Evolutionary conservation across 2,329 filamentous ascomycete species (phyloP).

Genomic region (Ilyonectria robusta): DNA sequence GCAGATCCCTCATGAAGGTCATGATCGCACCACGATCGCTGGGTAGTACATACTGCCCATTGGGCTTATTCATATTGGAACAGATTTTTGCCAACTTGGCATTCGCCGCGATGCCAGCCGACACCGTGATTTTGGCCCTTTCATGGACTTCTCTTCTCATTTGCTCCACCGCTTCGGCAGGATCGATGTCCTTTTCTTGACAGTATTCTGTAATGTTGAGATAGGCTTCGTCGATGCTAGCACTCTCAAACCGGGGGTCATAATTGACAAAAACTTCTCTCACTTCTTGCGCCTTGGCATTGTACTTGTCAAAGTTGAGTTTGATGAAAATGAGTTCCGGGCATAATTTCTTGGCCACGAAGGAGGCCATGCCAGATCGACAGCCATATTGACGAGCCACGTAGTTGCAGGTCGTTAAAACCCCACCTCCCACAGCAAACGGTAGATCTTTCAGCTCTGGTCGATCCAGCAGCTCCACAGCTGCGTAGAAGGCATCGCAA

Average conservation of each 20-base stretch:
- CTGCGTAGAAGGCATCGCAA: slow-evolving; percentile 97
- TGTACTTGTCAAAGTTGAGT: slow-evolving; percentile 92
- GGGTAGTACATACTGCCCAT: slow-evolving; percentile 87
- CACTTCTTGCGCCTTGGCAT: slow-evolving; percentile 89
- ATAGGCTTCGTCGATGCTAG: slow-evolving; percentile 97
- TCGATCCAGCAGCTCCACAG: slow-evolving; percentile 87
- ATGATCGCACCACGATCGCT: slow-evolving; percentile 83
- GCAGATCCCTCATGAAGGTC: slow-evolving; percentile 86
- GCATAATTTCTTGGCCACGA: slow-evolving; percentile 95
- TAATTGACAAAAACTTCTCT: slow-evolving; percentile 87
- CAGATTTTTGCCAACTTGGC: slow-evolving; percentile 95
- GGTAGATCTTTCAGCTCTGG: slow-evolving; percentile 89
- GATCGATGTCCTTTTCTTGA: slow-evolving; percentile 73
- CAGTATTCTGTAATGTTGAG: slow-evolving; percentile 95
- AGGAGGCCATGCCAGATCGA: slow-evolving; percentile 94
- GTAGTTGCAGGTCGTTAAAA: slow-evolving; percentile 84
- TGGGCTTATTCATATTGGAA: slow-evolving; percentile 96
- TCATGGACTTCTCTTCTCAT: slow-evolving; percentile 84
- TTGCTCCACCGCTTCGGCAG: slow-evolving; percentile 82
- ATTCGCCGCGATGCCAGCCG: slow-evolving; percentile 94
- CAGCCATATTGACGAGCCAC: slow-evolving; percentile 90
- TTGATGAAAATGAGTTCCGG: slow-evolving; percentile 87
- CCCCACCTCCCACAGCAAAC: slow-evolving; percentile 86
- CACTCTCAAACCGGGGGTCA: slow-evolving; percentile 91
- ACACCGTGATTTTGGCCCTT: slow-evolving; percentile 87